Conservation (phyloP, 1,139 yeast species). For the Zygosaccharomyces pseudobailii region DNA sequence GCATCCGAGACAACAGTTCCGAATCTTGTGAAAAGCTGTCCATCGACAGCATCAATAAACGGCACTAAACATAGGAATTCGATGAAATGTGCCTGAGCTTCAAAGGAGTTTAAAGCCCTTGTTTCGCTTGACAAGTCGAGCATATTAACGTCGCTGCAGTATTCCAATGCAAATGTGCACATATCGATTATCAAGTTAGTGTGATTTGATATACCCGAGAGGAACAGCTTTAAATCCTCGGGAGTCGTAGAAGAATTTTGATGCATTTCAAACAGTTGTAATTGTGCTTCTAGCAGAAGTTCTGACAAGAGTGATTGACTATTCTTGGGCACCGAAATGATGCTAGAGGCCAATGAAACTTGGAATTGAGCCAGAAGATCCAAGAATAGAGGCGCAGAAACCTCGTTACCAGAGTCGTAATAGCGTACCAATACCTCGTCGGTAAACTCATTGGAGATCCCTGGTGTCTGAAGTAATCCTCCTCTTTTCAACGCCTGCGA, state of each 20-base stretch:
- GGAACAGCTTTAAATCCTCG: slow-evolving; percentile 5
- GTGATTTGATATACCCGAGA: slow-evolving; percentile 5
- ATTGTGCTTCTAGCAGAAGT: slow-evolving; percentile 21
- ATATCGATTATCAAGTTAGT: slow-evolving; percentile 13
- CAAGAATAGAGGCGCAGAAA: slow-evolving; percentile 25
- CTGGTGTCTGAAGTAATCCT: slow-evolving; percentile 15
- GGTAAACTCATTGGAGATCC: slow-evolving; percentile 21
- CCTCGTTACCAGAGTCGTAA: slow-evolving; percentile 28
- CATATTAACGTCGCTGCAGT: slow-evolving; percentile 9
- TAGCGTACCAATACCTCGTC: slow-evolving; percentile 32
- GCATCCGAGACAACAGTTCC: slow-evolving; percentile 16
- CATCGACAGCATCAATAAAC: slow-evolving; percentile 13
- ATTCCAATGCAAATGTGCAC: slow-evolving; percentile 17
- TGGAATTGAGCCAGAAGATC: slow-evolving; percentile 25
- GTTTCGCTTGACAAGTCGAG: slow-evolving; percentile 26
- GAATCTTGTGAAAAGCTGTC: slow-evolving; percentile 15
- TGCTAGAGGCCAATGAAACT: slow-evolving; percentile 6
- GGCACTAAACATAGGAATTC: slow-evolving; percentile 27
- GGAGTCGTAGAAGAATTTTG: slow-evolving; percentile 4
- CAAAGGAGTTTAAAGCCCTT: slow-evolving; percentile 27
- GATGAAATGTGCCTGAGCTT: slow-evolving; percentile 15
- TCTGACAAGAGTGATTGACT: slow-evolving; percentile 11
- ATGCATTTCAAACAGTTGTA: slow-evolving; percentile 13
- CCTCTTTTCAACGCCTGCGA: slow-evolving; percentile 17
- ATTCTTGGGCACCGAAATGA: slow-evolving; percentile 3